Evolutionary conservation across 192 early-diverging fungal species (phyloP).

Genomic region (Powellomyces hirtus): DNA sequence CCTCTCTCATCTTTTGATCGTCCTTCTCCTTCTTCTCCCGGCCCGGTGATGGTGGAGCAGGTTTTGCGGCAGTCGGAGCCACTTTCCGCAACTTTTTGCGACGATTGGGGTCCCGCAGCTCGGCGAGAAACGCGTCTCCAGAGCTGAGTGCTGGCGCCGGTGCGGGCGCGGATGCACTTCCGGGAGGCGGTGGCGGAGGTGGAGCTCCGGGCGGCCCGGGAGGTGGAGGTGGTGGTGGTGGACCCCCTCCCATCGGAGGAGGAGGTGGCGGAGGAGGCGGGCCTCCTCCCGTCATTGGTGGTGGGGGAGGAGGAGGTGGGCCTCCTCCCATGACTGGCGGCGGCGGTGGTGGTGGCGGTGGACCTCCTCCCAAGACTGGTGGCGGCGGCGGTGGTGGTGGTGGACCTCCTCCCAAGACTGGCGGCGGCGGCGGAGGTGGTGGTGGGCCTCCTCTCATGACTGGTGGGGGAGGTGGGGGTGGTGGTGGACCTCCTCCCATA

Average conservation of each 20-base stretch:
- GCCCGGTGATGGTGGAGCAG: conserved; percentile 23
- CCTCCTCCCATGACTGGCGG: conserved; percentile 24
- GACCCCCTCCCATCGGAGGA: conserved; percentile 16
- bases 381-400: conserved; percentile 40
- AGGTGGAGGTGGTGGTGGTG: conserved; percentile 34
- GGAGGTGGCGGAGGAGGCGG: conserved; percentile 38
- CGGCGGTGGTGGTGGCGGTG: conserved; percentile 40
- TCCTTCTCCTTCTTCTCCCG: conserved; percentile 7
- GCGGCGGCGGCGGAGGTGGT: conserved; percentile 39
- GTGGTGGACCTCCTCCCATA: conserved; percentile 11
- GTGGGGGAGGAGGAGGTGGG: conserved; percentile 15
- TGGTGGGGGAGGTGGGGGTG: conserved; percentile 39
- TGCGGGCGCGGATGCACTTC: too few species aligned
- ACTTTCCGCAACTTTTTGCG: conserved; percentile 39
- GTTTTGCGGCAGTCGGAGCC: background rate
- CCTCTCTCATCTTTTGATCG: conserved; percentile 8
- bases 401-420: conserved; percentile 24
- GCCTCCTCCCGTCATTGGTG: background rate
- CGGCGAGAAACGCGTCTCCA: conserved; percentile 27
- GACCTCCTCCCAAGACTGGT: conserved; percentile 5
- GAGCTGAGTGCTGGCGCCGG: conserved; percentile 16
- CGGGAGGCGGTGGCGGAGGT: conserved; percentile 39
- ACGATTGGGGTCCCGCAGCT: conserved; percentile 37
- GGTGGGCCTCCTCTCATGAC: conserved; percentile 13
- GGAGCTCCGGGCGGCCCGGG: conserved; percentile 7